These are phyloP conservation scores for Linnemannia hyalina DNA, from an alignment of 192 early-diverging fungal genomes.

Conservation along the genomic window DNA sequence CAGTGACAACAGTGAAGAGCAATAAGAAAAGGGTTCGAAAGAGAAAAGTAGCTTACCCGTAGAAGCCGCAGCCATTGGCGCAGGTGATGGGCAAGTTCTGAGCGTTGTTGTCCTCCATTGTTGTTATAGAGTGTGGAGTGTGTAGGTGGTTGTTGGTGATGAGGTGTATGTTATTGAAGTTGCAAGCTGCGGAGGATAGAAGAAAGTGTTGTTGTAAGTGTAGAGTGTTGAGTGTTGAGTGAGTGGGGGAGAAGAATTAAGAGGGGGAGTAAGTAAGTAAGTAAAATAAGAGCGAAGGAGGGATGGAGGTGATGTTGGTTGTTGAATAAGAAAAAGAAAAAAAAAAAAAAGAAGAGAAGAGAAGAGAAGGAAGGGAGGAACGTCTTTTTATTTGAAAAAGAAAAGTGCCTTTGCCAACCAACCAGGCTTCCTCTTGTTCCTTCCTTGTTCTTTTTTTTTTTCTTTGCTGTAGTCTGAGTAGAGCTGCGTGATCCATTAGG, in stretches of 20 bases:
- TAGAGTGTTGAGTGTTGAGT: not conserved
- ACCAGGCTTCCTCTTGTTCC: too few species aligned
- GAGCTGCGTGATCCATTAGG: too few species aligned
- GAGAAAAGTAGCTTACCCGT: constrained; percentile 61
- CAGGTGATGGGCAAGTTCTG: constrained; percentile 70
- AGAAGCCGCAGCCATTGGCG: constrained; percentile 81
- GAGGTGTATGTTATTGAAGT: not conserved
- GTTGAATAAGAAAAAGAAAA: not conserved
- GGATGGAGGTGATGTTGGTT: not conserved
- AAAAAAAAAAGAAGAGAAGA: not conserved
- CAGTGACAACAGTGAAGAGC: not conserved
- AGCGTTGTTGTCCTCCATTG: constrained; percentile 80
- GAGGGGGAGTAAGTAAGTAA: not conserved
- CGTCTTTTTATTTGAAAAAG: not conserved
- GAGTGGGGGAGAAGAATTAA: not conserved
- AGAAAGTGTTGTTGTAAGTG: not conserved
- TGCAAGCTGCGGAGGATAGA: not conserved
- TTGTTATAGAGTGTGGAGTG: not conserved
- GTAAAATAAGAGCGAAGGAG: not conserved
- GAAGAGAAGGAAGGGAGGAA: not conserved
- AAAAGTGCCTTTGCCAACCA: not conserved
- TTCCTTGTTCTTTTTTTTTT: too few species aligned
- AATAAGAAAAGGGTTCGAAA: not conserved
- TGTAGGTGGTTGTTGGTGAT: not conserved
- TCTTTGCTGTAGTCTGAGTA: too few species aligned